phyloP scores from a whole-genome alignment of 2,329 filamentous ascomycete genomes.

The Pseudophaeomoniella oleicola region DNA sequence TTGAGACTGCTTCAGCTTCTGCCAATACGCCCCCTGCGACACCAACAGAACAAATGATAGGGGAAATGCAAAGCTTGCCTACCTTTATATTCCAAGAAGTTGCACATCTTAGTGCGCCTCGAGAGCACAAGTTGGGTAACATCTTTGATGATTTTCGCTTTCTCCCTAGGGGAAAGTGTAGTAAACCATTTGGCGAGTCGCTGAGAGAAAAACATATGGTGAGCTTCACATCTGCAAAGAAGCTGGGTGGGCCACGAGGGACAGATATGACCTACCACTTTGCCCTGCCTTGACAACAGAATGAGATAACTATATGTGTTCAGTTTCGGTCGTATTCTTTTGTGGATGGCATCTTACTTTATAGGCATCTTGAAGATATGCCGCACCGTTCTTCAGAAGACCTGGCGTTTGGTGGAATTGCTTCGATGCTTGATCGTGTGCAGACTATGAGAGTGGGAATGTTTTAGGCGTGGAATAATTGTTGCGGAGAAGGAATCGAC shows the following conservation, averaged over 20 bases:
- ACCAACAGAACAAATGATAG: neutral
- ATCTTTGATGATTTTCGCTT: conserved; percentile 99
- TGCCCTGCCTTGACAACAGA: conserved; percentile 92
- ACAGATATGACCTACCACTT: conserved; percentile 61
- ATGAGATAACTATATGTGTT: conserved; percentile 69
- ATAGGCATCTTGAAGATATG: conserved; percentile 32
- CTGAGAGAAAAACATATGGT: conserved; percentile 35
- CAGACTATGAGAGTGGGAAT: too few species aligned
- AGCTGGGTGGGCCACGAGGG: conserved; percentile 24
- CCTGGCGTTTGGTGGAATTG: too few species aligned
- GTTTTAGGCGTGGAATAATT: too few species aligned
- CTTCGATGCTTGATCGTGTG: too few species aligned
- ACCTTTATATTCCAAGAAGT: conserved; percentile 99
- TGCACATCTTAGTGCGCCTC: conserved; percentile 95
- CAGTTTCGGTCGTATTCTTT: neutral
- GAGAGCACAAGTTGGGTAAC: conserved; percentile 95
- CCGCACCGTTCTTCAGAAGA: neutral
- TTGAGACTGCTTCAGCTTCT: neutral
- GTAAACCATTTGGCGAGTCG: conserved; percentile 99
- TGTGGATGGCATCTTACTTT: conserved; percentile 28
- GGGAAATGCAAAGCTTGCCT: conserved; percentile 6
- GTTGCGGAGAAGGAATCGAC: too few species aligned
- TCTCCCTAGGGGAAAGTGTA: conserved; percentile 91
- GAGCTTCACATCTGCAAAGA: conserved; percentile 10
- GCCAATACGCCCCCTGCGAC: neutral